These are phyloP conservation scores for Calonectria ilicicola DNA, from an alignment of 2,329 filamentous ascomycete genomes.

Conservation along the genomic window DNA sequence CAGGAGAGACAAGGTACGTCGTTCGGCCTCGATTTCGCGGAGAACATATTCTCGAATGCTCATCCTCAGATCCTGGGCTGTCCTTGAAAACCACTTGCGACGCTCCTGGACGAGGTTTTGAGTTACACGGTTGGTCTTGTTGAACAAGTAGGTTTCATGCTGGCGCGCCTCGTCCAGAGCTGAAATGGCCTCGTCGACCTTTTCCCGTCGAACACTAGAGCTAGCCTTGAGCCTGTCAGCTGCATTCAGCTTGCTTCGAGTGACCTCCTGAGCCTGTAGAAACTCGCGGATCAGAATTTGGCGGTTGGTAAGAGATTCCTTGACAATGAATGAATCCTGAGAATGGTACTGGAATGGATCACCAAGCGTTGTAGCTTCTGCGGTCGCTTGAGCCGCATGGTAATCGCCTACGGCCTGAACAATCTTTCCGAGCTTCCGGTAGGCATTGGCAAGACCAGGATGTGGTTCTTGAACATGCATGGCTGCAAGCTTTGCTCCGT, in stretches of 20 bases:
- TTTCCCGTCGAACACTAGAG: slow-evolving; percentile 89
- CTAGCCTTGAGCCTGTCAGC: slow-evolving; percentile 90
- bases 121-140: slow-evolving; percentile 91
- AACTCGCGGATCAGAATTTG: slow-evolving; percentile 96
- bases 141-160: slow-evolving; percentile 82
- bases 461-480: slow-evolving; percentile 95
- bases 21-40: slow-evolving; percentile 94
- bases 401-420: slow-evolving; percentile 95
- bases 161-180: slow-evolving; percentile 88
- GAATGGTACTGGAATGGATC: slow-evolving; percentile 97
- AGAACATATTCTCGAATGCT: slow-evolving; percentile 93
- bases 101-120: slow-evolving; percentile 89
- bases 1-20: slow-evolving; percentile 90
- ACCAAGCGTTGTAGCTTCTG: slow-evolving; percentile 93
- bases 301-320: slow-evolving; percentile 96
- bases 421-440: slow-evolving; percentile 93
- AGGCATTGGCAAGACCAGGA: slow-evolving; percentile 86
- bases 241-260: slow-evolving; percentile 84
- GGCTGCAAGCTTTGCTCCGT: slow-evolving; percentile 87
- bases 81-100: slow-evolving; percentile 90
- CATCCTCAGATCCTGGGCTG: slow-evolving; percentile 83
- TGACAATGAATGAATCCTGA: slow-evolving; percentile 95
- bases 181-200: slow-evolving; percentile 97
- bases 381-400: slow-evolving; percentile 95
- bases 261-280: slow-evolving; percentile 87